Percentiles rank a stretch among this genome's conserved stretches.
phyloP scores from a whole-genome alignment of 1,139 yeast species.

The Yamadazyma conglobata region DNA sequence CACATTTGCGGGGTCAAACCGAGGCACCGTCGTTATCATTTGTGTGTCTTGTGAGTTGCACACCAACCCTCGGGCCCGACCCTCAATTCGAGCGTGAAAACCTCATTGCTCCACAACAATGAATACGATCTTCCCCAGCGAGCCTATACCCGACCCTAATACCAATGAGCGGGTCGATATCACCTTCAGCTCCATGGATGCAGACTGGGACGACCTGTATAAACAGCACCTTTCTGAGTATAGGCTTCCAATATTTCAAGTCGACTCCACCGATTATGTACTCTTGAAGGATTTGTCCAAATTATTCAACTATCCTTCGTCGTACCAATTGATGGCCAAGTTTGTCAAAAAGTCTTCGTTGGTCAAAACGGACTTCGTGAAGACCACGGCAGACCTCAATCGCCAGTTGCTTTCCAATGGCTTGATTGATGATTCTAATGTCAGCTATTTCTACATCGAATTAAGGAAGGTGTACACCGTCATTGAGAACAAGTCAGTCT shows the following conservation, averaged over 20 bases:
- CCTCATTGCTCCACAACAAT: no score
- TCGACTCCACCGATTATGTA: conserved; percentile 17
- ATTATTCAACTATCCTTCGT: conserved; percentile 43
- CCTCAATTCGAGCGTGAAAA: no score
- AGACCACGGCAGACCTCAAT: conserved; percentile 23
- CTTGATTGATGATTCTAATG: conserved; percentile 22
- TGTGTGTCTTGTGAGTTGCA: conserved; percentile 1
- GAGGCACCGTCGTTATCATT: conserved; percentile 5
- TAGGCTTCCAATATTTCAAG: conserved; percentile 12
- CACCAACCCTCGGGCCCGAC: no score
- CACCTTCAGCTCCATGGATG: background rate
- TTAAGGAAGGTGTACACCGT: conserved; percentile 19
- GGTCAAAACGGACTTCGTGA: conserved; percentile 19
- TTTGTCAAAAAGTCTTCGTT: conserved; percentile 23
- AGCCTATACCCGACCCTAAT: conserved; percentile 2
- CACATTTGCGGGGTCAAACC: conserved; percentile 13
- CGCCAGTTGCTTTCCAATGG: conserved; percentile 17
- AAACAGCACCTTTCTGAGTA: conserved; percentile 1
- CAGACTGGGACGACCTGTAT: background rate
- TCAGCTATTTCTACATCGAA: conserved; percentile 28
- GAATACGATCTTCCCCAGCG: conserved; percentile 4
- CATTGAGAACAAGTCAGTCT: conserved; percentile 18
- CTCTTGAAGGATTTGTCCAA: conserved; percentile 31
- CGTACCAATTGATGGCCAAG: conserved; percentile 36
- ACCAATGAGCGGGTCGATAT: conserved; percentile 1